phyloP scores from a whole-genome alignment of 2,329 filamentous ascomycete genomes.

The Nannizziopsis barbatae region DNA sequence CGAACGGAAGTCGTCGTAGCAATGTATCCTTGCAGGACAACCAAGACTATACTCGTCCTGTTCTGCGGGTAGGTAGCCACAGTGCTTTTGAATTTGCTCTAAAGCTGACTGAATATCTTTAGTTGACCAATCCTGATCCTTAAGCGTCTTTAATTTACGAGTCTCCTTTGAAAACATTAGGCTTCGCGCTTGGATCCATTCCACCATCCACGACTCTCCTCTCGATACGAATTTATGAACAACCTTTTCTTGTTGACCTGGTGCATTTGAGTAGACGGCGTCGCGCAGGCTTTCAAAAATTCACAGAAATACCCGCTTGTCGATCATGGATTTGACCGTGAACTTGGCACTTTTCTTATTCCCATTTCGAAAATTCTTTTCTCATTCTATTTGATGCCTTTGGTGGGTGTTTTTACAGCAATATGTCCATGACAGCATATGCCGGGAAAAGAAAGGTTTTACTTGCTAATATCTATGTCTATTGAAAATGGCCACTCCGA shows the following conservation, averaged over 20 bases:
- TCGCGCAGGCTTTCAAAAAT: slow-evolving; percentile 1
- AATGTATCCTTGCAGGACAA: slow-evolving; percentile 39
- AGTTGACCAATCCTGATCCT: slow-evolving; percentile 17
- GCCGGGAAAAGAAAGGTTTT: no score
- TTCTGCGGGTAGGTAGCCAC: slow-evolving; percentile 30
- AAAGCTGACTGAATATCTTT: slow-evolving; percentile 3
- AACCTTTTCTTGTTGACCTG: neutral
- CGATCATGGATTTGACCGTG: neutral
- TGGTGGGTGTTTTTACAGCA: neutral
- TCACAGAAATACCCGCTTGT: slow-evolving; percentile 4
- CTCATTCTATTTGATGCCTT: neutral
- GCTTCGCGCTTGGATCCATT: neutral
- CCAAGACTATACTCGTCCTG: slow-evolving; percentile 39
- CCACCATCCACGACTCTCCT: neutral
- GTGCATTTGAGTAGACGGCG: slow-evolving; percentile 10
- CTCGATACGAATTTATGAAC: slow-evolving; percentile 5
- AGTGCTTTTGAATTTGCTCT: neutral
- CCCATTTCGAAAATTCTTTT: neutral
- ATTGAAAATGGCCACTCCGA: no score
- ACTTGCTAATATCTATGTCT: no score
- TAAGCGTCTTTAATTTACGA: neutral
- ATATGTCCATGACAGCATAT: no score
- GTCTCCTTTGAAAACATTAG: neutral
- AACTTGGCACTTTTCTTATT: no score
- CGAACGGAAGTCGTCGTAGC: slow-evolving; percentile 33